These are phyloP conservation scores for Populus deltoides DNA, from an alignment of 345 rosid species.

Conservation along the genomic window DNA sequence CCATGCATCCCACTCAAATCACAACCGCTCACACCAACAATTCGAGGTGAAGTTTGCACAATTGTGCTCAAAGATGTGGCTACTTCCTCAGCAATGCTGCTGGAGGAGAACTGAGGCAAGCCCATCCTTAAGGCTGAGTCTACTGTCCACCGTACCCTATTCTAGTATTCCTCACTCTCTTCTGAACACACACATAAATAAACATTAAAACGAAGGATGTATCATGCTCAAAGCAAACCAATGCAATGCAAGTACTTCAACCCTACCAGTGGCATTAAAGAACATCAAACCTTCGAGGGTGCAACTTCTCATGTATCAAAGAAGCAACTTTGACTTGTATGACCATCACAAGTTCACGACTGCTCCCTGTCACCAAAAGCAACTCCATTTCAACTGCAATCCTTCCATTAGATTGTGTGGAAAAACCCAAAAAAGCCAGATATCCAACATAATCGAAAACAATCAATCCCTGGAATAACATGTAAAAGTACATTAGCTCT, in stretches of 20 bases:
- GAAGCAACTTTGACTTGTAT: background rate
- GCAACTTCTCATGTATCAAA: background rate
- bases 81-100: conserved; percentile 23
- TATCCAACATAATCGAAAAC: conserved; percentile 11
- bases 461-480: conserved; percentile 23
- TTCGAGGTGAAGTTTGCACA: conserved; percentile 1
- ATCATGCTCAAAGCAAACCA: background rate
- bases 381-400: background rate
- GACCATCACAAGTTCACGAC: background rate
- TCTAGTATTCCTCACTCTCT: background rate
- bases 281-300: background rate
- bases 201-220: conserved; percentile 7
- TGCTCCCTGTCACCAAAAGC: background rate
- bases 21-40: conserved; percentile 17
- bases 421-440: background rate
- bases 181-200: background rate
- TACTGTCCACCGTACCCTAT: background rate
- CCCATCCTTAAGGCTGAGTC: conserved; percentile 10
- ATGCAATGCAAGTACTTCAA: background rate
- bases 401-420: conserved; percentile 5
- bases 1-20: conserved; percentile 29
- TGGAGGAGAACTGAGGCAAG: conserved; percentile 26
- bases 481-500: conserved; percentile 10
- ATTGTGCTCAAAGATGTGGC: conserved; percentile 18
- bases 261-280: background rate